Conservation (phyloP, 2,329 filamentous ascomycete genomes). For the Pseudopyrenochaeta lycopersici region DNA sequence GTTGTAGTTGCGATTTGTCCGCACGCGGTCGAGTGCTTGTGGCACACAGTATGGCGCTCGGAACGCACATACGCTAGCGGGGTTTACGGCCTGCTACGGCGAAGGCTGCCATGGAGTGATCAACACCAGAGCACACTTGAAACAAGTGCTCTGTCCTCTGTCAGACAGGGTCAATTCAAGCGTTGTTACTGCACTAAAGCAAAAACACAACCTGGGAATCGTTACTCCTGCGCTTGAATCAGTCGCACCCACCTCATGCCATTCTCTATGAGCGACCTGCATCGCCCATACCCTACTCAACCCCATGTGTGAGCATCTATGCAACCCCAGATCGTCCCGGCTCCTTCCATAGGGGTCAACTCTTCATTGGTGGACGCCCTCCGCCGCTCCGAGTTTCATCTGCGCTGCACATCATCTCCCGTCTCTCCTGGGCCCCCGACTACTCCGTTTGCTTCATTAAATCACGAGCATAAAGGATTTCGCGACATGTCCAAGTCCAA, state of each 20-base stretch:
- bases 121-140: background rate
- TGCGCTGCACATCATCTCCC: slow-evolving; percentile 3
- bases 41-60: slow-evolving; percentile 1
- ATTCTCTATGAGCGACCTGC: background rate
- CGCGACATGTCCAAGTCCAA: background rate
- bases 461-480: background rate
- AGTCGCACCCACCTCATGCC: background rate
- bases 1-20: slow-evolving; percentile 27
- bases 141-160: background rate
- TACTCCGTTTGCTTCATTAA: background rate
- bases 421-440: background rate
- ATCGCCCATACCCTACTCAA: background rate
- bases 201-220: background rate
- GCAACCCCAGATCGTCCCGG: slow-evolving; percentile 2
- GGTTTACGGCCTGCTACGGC: slow-evolving; percentile 1
- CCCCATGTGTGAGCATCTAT: background rate
- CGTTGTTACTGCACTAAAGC: background rate
- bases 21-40: slow-evolving; percentile 8
- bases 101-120: background rate
- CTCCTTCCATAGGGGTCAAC: slow-evolving; percentile 4
- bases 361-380: slow-evolving; percentile 7
- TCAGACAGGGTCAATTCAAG: background rate
- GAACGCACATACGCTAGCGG: slow-evolving; percentile 3
- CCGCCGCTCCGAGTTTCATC: slow-evolving; percentile 5
- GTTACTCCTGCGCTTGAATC: too few species aligned